A percentile compares a stretch with the other conserved stretches of the same genome.
These are phyloP conservation scores for Cercospora nicotianae DNA, from an alignment of 2,329 filamentous ascomycete genomes.

Conservation along the genomic window DNA sequence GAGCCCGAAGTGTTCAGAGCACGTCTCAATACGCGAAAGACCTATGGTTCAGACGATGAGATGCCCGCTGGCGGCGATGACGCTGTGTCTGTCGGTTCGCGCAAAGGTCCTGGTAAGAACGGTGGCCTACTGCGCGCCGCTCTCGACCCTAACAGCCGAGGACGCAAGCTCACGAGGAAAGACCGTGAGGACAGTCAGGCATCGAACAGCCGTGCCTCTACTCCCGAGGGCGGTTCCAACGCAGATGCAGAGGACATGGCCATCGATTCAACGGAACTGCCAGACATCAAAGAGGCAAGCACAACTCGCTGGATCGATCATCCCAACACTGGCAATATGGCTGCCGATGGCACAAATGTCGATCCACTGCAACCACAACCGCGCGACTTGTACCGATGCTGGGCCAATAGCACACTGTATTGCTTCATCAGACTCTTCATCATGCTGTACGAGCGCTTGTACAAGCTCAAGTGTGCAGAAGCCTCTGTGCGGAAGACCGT, in stretches of 20 bases:
- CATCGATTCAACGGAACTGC: slow-evolving; percentile 38
- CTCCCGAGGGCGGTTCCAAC: slow-evolving; percentile 76
- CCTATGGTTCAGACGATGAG: slow-evolving; percentile 77
- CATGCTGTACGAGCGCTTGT: slow-evolving; percentile 80
- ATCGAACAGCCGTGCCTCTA: slow-evolving; percentile 81
- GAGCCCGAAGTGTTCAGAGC: slow-evolving; percentile 61
- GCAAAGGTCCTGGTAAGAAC: slow-evolving; percentile 50
- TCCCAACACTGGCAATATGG: slow-evolving; percentile 56
- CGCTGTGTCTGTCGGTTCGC: slow-evolving; percentile 66
- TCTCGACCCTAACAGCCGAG: slow-evolving; percentile 75
- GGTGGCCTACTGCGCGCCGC: slow-evolving; percentile 78
- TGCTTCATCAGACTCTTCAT: slow-evolving; percentile 95
- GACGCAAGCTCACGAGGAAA: slow-evolving; percentile 67
- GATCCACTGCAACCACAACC: slow-evolving; percentile 75
- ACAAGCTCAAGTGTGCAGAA: slow-evolving; percentile 79
- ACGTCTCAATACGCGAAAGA: slow-evolving; percentile 25
- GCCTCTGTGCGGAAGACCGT: slow-evolving; percentile 72
- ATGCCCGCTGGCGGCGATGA: slow-evolving; percentile 64
- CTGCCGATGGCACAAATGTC: slow-evolving; percentile 63
- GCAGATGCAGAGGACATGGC: slow-evolving; percentile 77
- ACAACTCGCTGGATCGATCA: slow-evolving; percentile 65
- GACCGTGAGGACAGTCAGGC: slow-evolving; percentile 79
- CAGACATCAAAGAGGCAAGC: slow-evolving; percentile 56
- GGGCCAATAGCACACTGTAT: slow-evolving; percentile 86
- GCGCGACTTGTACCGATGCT: slow-evolving; percentile 82